Evolutionary conservation across 2,329 filamentous ascomycete species (phyloP), one percentile per base, ranked within the genome.

Genomic region (Colletotrichum lindemuthianum): DNA sequence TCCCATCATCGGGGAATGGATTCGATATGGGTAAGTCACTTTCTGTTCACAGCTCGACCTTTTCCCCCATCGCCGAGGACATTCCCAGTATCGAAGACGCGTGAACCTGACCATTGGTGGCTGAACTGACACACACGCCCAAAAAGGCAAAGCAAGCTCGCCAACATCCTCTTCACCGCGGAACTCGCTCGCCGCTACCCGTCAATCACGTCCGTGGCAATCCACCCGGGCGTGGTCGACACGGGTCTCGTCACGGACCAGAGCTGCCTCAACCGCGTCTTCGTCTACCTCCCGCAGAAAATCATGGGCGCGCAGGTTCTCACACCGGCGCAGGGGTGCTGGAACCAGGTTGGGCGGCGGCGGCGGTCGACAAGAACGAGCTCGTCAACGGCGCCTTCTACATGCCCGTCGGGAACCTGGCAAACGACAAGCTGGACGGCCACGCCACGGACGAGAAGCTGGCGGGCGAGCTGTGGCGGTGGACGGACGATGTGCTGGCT

Each of bases 391-490:
- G 69, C 15, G 70, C 66, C 1, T 69, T 72, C 12, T 75, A 74
- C 44, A 69, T 70, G 60, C 75, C 76, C 1, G 73, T 76, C 7
- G 73, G 71, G 0, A 65, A 67, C 52, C 40, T 56, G 10, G 67
- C 70, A 13, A 54, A 55, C 4, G 70, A 72, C 2, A 69, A 70
- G 49, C 63, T 63, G n/a, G 56, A 54, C 53, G 70, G 69, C 40
- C 70, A 68, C 41, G 63, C 63, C 12, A 53, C 37, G 51, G 71
- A 74, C 60, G 69, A 73, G 43, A 65, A 72, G 4, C 56, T 80
- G 55, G 75, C 71, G 2, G 72, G 69, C 54, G 68, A 72, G 70
- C 52, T 81, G 63, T 81, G 78, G 78, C 69, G 74, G 24, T 81
- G 78, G 77, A 80, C 78, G 8, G 69, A 75, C 40, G 66, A 68